phyloP scores from a whole-genome alignment of 129 eudicot genomes.

The Saussurea involucrata region DNA sequence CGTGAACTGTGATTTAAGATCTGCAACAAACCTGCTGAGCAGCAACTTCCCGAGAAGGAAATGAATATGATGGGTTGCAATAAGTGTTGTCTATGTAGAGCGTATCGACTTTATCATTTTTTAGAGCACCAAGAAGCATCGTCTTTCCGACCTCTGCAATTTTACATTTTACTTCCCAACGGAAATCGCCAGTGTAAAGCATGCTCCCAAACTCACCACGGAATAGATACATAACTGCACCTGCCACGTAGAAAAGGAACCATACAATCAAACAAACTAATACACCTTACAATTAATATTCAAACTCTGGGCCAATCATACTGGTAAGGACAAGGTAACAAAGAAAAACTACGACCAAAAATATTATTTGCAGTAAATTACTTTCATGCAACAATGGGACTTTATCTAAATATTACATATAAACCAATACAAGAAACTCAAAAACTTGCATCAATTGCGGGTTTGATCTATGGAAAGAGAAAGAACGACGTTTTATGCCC shows the following conservation, averaged over 20 bases:
- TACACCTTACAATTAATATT: not conserved
- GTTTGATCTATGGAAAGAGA: not conserved
- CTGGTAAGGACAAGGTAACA: not conserved
- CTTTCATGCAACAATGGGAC: not conserved
- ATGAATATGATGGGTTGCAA: constrained; percentile 67
- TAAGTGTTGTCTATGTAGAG: constrained; percentile 87
- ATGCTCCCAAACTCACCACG: constrained; percentile 78
- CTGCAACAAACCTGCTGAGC: constrained; percentile 61
- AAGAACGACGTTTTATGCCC: not conserved
- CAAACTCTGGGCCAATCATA: not conserved
- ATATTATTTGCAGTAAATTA: not conserved
- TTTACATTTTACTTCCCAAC: constrained; percentile 62
- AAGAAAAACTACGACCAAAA: not conserved
- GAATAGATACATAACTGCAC: constrained; percentile 86
- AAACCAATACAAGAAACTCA: not conserved
- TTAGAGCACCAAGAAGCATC: constrained; percentile 66
- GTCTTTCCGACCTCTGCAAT: constrained; percentile 46
- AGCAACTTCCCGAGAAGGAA: constrained; percentile 79
- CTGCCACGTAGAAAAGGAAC: constrained; percentile 37
- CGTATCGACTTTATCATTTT: constrained; percentile 44
- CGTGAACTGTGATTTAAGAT: not conserved
- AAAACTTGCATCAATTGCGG: not conserved
- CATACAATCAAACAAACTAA: not conserved
- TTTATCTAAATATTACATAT: not conserved
- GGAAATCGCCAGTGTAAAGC: constrained; percentile 91